Conservation (phyloP, 371 early-diverging fungal species). For the Lichtheimia corymbifera region DNA sequence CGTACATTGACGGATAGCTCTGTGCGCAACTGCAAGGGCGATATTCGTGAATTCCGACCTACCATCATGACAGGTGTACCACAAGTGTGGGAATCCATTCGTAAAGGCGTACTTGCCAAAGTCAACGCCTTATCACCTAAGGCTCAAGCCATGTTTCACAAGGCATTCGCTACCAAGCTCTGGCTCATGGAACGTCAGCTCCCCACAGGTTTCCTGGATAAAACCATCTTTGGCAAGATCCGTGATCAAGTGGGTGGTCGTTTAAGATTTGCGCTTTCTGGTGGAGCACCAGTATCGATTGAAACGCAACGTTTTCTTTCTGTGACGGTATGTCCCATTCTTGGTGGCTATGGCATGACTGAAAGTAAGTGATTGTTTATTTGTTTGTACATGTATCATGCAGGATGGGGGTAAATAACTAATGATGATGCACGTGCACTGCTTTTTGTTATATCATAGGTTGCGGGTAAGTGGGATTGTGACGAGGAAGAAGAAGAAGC, state of each 20-base stretch:
- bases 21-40: conserved; percentile 92
- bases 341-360: conserved; percentile 76
- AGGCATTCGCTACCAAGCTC: conserved; percentile 77
- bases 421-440: too few relatives aligned
- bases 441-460: conserved; percentile 19
- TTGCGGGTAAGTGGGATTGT: conserved; percentile 33
- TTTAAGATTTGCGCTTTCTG: conserved; percentile 85
- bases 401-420: background rate
- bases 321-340: conserved; percentile 79
- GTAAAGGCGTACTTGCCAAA: conserved; percentile 81
- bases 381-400: background rate
- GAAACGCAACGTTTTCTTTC: conserved; percentile 89
- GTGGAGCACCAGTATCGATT: conserved; percentile 91
- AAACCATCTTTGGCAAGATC: conserved; percentile 89
- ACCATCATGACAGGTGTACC: conserved; percentile 94
- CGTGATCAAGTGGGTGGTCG: conserved; percentile 92
- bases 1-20: conserved; percentile 89
- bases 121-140: conserved; percentile 64
- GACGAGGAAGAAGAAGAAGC: background rate
- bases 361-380: conserved; percentile 35
- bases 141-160: conserved; percentile 73
- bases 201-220: conserved; percentile 78
- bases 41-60: conserved; percentile 91
- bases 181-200: conserved; percentile 65
- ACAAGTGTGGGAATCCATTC: conserved; percentile 92